Percentiles rank a stretch among this genome's conserved stretches.
phyloP scores from a whole-genome alignment of 2,329 filamentous ascomycete species.

The Elsinoe necatrix region DNA sequence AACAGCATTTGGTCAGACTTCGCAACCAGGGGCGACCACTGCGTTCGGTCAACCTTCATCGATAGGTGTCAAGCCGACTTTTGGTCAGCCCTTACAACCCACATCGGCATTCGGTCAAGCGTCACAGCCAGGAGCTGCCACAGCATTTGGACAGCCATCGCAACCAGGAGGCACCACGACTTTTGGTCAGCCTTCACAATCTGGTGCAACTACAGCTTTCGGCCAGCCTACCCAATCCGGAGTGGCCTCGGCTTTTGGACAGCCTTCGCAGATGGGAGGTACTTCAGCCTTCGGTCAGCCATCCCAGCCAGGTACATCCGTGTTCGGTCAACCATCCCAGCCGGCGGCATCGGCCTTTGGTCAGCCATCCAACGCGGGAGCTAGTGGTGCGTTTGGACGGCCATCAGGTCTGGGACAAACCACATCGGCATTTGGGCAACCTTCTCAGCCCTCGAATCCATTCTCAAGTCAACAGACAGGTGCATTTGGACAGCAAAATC shows the following conservation, averaged over 20 bases:
- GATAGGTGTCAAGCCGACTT: conserved; percentile 11
- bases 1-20: conserved; percentile 20
- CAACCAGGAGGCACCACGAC: not conserved
- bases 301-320: conserved; percentile 14
- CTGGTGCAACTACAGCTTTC: not conserved
- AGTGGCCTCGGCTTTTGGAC: conserved; percentile 15
- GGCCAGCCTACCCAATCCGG: not conserved
- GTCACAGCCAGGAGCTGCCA: conserved; percentile 14
- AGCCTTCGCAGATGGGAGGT: conserved; percentile 15
- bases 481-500: conserved; percentile 24
- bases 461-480: conserved; percentile 17
- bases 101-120: conserved; percentile 18
- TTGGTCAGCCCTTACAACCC: conserved; percentile 18
- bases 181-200: conserved; percentile 14
- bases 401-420: conserved; percentile 7
- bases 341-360: conserved; percentile 13
- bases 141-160: conserved; percentile 6
- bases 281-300: conserved; percentile 20
- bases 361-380: conserved; percentile 15
- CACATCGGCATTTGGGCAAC: conserved; percentile 27
- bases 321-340: conserved; percentile 18
- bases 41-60: conserved; percentile 18
- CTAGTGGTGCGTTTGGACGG: conserved; percentile 14
- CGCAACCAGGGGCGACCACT: conserved; percentile 12
- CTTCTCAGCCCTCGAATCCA: conserved; percentile 20